A percentile compares a stretch with the other conserved stretches of the same genome.
Evolutionary conservation across 805 yeast species (phyloP).

Genomic region (Ogataea paradorogensis): DNA sequence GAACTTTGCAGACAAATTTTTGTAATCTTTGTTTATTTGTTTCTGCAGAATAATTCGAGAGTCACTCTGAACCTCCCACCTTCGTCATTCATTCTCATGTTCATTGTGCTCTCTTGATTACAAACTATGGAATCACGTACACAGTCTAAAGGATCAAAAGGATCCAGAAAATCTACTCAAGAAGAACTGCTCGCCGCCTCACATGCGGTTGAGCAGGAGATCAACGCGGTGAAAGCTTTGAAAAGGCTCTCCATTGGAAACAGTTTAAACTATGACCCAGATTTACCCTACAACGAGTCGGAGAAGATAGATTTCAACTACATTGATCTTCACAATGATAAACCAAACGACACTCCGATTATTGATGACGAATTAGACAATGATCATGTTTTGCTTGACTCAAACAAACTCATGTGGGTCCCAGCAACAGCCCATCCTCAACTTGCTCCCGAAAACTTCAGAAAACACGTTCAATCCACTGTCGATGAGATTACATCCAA

Average conservation of each 20-base stretch:
- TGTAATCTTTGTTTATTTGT: slow-evolving; percentile 8
- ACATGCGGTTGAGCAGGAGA: slow-evolving; percentile 71
- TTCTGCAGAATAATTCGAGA: slow-evolving; percentile 8
- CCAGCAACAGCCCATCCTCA: slow-evolving; percentile 95
- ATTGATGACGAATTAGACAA: slow-evolving; percentile 16
- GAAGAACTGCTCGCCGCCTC: slow-evolving; percentile 58
- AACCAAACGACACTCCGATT: slow-evolving; percentile 6
- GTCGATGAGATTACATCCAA: slow-evolving; percentile 50
- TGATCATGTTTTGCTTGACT: slow-evolving; percentile 27
- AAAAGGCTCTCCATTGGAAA: slow-evolving; percentile 72
- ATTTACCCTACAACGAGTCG: slow-evolving; percentile 45
- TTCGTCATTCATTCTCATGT: slow-evolving; percentile 10
- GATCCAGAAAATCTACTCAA: slow-evolving; percentile 29
- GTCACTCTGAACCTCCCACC: slow-evolving; percentile 11
- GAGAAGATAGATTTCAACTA: slow-evolving; percentile 23
- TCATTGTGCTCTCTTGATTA: slow-evolving; percentile 4
- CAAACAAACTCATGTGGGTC: slow-evolving; percentile 77
- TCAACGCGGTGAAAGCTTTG: slow-evolving; percentile 68
- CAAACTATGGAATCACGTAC: slow-evolving; percentile 5
- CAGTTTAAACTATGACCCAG: slow-evolving; percentile 63
- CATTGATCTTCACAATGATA: slow-evolving; percentile 17
- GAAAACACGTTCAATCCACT: slow-evolving; percentile 60
- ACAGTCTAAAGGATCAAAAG: slow-evolving; percentile 4
- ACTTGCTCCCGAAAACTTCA: slow-evolving; percentile 86
- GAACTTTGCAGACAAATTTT: slow-evolving; percentile 7